Evolutionary conservation across 2,329 filamentous ascomycete genomes (phyloP).

Genomic region (Xylariaceae sp.): DNA sequence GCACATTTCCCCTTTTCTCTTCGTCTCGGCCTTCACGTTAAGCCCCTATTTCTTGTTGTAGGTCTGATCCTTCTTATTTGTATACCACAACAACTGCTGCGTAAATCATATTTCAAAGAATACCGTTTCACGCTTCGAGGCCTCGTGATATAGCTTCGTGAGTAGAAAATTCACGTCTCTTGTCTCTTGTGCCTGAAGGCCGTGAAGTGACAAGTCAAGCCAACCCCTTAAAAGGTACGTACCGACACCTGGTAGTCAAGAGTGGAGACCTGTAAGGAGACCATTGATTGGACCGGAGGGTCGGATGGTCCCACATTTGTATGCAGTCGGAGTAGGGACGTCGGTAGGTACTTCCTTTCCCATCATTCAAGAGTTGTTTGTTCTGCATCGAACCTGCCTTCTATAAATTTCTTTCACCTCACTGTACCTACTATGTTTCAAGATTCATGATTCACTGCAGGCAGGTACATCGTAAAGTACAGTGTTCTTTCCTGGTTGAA

Average conservation of each 20-base stretch:
- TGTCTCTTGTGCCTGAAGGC: too few relatives aligned
- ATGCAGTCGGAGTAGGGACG: too few relatives aligned
- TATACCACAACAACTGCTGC: background rate
- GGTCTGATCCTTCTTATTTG: background rate
- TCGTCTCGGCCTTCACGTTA: background rate
- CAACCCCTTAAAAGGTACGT: background rate
- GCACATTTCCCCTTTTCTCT: background rate
- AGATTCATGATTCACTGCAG: background rate
- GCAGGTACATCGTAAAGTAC: background rate
- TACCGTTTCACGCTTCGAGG: background rate
- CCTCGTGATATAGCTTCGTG: too few relatives aligned
- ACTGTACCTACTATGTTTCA: too few relatives aligned
- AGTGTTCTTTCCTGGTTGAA: background rate
- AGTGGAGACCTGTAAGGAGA: background rate
- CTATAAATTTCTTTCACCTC: too few relatives aligned
- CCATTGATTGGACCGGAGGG: conserved; percentile 17
- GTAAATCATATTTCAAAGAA: too few relatives aligned
- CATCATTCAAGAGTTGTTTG: too few relatives aligned
- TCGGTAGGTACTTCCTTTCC: too few relatives aligned
- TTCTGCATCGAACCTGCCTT: too few relatives aligned
- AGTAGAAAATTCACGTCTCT: too few relatives aligned
- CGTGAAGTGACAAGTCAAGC: background rate
- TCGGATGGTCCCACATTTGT: conserved; percentile 10
- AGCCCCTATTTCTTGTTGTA: too few relatives aligned
- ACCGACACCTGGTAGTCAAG: too few relatives aligned